Conservation (phyloP, 495 filamentous ascomycete species). For the Neurospora hispaniola region DNA sequence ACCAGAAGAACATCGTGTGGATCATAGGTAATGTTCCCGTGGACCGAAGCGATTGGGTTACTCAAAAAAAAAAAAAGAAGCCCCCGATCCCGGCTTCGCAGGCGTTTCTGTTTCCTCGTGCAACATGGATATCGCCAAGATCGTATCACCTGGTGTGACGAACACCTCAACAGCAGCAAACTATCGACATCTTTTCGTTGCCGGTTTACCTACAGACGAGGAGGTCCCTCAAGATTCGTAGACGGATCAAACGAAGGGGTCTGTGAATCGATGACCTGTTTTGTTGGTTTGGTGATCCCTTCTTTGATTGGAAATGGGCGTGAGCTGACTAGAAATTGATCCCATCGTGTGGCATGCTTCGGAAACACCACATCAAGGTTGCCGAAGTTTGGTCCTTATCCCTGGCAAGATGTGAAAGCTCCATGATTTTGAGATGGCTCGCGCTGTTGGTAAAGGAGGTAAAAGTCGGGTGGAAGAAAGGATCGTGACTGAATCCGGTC, state of each 20-base stretch:
- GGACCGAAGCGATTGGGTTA: background rate
- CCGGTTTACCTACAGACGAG: background rate
- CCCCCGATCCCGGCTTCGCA: background rate
- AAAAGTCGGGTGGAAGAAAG: background rate
- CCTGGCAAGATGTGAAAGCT: background rate
- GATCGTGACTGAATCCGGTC: background rate
- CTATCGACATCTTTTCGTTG: background rate
- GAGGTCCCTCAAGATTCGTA: background rate
- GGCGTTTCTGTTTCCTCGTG: background rate
- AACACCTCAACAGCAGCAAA: background rate
- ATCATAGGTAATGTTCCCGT: background rate
- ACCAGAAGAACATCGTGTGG: background rate
- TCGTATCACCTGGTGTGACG: background rate
- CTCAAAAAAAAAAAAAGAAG: background rate
- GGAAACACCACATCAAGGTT: background rate
- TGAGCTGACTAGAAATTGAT: background rate
- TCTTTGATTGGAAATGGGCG: background rate
- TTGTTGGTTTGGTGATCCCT: background rate
- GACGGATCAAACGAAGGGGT: background rate
- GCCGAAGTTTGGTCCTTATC: background rate
- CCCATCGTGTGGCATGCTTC: background rate
- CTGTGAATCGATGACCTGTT: background rate
- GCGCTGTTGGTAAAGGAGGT: background rate
- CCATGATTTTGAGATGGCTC: background rate
- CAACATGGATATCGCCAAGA: background rate